These are phyloP conservation scores for Jacaranda copaia DNA, from an alignment of 257 asterid genomes.

Conservation along the genomic window DNA sequence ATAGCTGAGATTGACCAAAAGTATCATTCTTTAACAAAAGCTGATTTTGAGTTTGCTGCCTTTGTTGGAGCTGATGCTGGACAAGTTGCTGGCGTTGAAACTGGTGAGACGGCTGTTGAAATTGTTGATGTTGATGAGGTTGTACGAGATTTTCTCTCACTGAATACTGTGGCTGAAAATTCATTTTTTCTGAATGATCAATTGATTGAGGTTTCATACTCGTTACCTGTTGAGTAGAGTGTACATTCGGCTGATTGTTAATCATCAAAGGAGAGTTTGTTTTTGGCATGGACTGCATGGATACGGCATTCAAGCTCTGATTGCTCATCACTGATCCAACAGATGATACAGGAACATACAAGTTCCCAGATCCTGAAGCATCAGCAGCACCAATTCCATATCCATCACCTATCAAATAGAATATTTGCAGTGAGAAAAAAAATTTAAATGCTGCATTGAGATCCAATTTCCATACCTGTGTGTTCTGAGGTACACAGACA, in stretches of 20 bases:
- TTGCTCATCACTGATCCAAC: constrained; percentile 56
- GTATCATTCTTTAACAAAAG: constrained; percentile 58
- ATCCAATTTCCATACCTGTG: constrained; percentile 17
- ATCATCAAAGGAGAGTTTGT: constrained; percentile 57
- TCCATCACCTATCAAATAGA: constrained; percentile 73
- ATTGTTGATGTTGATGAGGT: constrained; percentile 62
- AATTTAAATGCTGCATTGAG: constrained; percentile 19
- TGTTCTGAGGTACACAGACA: constrained; percentile 6
- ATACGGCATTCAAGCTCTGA: constrained; percentile 60
- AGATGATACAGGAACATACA: constrained; percentile 62
- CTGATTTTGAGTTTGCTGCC: constrained; percentile 73
- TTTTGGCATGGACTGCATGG: constrained; percentile 65
- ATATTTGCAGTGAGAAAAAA: constrained; percentile 41
- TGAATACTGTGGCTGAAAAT: constrained; percentile 60
- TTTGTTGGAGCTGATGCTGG: constrained; percentile 73
- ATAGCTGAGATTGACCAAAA: constrained; percentile 63
- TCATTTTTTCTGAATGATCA: constrained; percentile 65
- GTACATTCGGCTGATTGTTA: constrained; percentile 55
- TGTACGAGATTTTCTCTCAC: constrained; percentile 65
- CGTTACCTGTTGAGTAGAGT: constrained; percentile 61
- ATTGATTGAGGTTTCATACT: constrained; percentile 54
- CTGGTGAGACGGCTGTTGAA: constrained; percentile 67
- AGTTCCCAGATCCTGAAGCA: constrained; percentile 71
- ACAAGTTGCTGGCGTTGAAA: constrained; percentile 68
- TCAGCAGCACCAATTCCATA: constrained; percentile 63